Evolutionary conservation across 1,284 basidiomycete species (phyloP).

Genomic region (Ganoderma resinaceum): DNA sequence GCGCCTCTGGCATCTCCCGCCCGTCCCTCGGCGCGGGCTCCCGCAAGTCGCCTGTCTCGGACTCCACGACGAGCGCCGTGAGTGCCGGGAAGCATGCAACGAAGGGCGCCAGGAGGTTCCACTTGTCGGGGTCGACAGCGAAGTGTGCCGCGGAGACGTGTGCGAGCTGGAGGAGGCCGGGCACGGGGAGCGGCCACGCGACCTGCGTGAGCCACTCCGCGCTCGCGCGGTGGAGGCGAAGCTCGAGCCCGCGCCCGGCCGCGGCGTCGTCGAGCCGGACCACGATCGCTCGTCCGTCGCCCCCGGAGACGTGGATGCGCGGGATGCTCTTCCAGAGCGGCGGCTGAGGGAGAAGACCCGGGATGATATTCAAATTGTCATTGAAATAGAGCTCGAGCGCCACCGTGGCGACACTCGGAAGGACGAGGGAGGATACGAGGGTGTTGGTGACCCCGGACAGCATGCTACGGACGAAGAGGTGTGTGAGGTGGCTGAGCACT

Average conservation of each 20-base stretch:
- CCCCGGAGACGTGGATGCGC: background rate
- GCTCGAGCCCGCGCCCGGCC: background rate
- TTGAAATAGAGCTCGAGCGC: background rate
- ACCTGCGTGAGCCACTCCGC: background rate
- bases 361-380: background rate
- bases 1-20: background rate
- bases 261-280: background rate
- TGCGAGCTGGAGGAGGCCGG: background rate
- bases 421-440: background rate
- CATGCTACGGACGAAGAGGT: background rate
- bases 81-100: too few relatives aligned
- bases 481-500: background rate
- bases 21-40: background rate
- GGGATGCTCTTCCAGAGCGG: background rate
- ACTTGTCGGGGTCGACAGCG: background rate
- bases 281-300: background rate
- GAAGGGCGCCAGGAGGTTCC: background rate
- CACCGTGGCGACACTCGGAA: background rate
- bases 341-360: background rate
- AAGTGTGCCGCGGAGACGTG: background rate
- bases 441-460: background rate
- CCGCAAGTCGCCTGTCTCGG: too few relatives aligned
- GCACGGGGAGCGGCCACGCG: background rate
- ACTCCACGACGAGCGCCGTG: too few relatives aligned
- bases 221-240: background rate